phyloP scores from a whole-genome alignment of 2,329 filamentous ascomycete genomes.

The Xylariaceae sp. region DNA sequence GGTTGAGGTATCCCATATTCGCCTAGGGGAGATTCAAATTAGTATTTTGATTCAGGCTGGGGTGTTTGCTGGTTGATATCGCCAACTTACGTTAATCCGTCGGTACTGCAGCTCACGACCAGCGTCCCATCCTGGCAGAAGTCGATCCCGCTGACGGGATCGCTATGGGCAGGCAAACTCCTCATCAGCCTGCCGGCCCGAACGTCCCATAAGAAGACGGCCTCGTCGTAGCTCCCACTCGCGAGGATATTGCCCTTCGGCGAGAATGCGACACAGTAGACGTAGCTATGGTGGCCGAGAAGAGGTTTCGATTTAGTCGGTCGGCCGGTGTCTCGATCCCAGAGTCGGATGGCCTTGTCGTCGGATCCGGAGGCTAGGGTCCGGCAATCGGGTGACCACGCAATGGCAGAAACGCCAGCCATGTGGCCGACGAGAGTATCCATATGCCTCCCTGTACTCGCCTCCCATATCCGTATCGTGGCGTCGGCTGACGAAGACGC shows the following conservation, averaged over 20 bases:
- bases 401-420: conserved; percentile 83
- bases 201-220: conserved; percentile 95
- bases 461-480: conserved; percentile 88
- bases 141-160: conserved; percentile 89
- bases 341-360: conserved; percentile 91
- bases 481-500: conserved; percentile 86
- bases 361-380: conserved; percentile 88
- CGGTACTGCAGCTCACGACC: conserved; percentile 84
- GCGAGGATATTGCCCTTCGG: conserved; percentile 97
- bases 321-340: conserved; percentile 65
- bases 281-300: conserved; percentile 90
- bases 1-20: conserved; percentile 93
- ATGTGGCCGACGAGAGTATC: conserved; percentile 91
- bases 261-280: conserved; percentile 91
- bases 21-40: conserved; percentile 38
- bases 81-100: conserved; percentile 69
- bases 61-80: neutral
- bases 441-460: conserved; percentile 67
- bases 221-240: conserved; percentile 93
- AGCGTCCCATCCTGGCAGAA: conserved; percentile 89
- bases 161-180: conserved; percentile 86
- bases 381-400: conserved; percentile 88
- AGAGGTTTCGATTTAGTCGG: conserved; percentile 55
- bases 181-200: conserved; percentile 82
- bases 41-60: neutral